Evolutionary conservation across 2,329 filamentous ascomycete species (phyloP).

Genomic region (Claviceps pazoutovae): DNA sequence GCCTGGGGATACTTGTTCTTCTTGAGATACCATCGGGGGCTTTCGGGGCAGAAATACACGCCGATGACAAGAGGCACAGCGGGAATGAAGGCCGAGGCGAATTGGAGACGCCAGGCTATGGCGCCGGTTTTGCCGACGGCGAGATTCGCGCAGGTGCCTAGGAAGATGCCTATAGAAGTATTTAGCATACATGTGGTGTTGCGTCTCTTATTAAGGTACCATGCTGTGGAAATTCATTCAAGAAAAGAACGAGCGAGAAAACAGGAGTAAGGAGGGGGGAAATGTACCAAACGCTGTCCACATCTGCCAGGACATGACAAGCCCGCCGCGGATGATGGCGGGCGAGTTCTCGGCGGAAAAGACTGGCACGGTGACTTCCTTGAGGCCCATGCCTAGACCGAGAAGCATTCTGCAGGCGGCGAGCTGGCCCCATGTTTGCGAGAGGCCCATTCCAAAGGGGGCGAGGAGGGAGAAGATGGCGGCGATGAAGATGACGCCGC

Average conservation of each 20-base stretch:
- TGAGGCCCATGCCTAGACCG: constrained; percentile 46
- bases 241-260: too few relatives aligned
- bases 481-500: constrained; percentile 49
- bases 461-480: constrained; percentile 48
- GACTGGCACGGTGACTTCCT: constrained; percentile 34
- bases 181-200: too few relatives aligned
- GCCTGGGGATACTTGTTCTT: constrained; percentile 41
- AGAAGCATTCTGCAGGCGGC: constrained; percentile 36
- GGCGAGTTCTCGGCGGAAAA: constrained; percentile 40
- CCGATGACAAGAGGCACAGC: constrained; percentile 44
- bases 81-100: constrained; percentile 51
- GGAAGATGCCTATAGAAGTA: constrained; percentile 38
- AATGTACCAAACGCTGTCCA: constrained; percentile 16
- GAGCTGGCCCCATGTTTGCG: constrained; percentile 45
- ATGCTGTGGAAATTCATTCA: too few relatives aligned
- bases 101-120: constrained; percentile 49
- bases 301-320: constrained; percentile 42
- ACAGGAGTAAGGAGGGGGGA: not conserved
- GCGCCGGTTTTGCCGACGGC: constrained; percentile 44
- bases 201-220: too few relatives aligned
- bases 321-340: constrained; percentile 35
- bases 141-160: constrained; percentile 52
- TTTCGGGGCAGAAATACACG: constrained; percentile 50
- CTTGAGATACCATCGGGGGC: constrained; percentile 53
- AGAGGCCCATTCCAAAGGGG: constrained; percentile 44